Evolutionary conservation across 768 basidiomycete genomes (phyloP), one percentile per base, ranked within the genome.

Genomic region (Rhodotorula taiwanensis): DNA sequence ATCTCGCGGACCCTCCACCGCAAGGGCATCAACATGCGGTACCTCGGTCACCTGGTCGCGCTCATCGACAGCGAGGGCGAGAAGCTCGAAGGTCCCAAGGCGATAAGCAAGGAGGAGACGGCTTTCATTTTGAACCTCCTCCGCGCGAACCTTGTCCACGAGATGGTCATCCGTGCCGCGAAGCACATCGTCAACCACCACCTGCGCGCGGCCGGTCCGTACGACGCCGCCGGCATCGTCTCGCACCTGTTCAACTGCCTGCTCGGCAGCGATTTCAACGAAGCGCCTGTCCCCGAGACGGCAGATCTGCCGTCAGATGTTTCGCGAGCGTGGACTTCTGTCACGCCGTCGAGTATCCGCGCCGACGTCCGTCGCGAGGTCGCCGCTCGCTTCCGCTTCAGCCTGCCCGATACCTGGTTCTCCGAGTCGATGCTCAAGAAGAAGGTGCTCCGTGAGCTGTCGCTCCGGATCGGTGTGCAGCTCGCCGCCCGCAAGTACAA

Each of bases 181-280:
- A 79, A 79, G 72, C 78, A 78, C 66, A 67, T 76, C 60, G 72
- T 79, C 10, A 75, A 77, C 44, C 39, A 56, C n/a, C 70, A 76
- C 41, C 62, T 78, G 28, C 62, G 67, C 47, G 72, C 71, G 28
- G 41, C 64, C 52, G 63, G 69, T n/a, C 64, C 70, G 36, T 75
- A 75, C 42, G 71, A 72, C 57, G 60, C 69, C 42, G 44, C 71
- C 1, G 34, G 15, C 47, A 34, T 69, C 58, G 71, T 79, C 53
- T 73, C 78, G 4, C 79, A 79, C 74, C 78, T 78, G 75, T 72
- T 77, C 69, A 79, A 79, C 73, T 79, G 79, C 68, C 73, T 79
- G n/a, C 66, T 79, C 45, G 78, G 77, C 30, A 52, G 74, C 0
- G 55, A 68, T 13, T 48, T 73, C 62, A 73, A 74, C 59, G 72